Evolutionary conservation across 257 asterid species (phyloP).

Genomic region (Solanum okadae): DNA sequence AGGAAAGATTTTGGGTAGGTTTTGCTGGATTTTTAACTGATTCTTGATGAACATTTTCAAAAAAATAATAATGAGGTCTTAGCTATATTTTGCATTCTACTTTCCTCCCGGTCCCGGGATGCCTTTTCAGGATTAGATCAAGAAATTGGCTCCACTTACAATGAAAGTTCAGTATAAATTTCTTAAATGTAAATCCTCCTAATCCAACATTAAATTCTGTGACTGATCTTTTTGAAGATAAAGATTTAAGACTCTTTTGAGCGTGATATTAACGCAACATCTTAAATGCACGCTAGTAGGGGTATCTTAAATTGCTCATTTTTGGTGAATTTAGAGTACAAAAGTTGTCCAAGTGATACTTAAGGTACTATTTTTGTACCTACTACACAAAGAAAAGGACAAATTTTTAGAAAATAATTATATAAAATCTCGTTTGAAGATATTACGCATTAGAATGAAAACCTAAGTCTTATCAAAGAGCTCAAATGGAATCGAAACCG

Average conservation of each 20-base stretch:
- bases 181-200: not conserved
- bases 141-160: constrained; percentile 37
- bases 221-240: not conserved
- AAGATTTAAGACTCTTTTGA: not conserved
- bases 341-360: too few relatives aligned
- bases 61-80: constrained; percentile 4
- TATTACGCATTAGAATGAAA: too few relatives aligned
- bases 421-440: too few relatives aligned
- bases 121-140: constrained; percentile 16
- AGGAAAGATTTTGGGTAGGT: not conserved
- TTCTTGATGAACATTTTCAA: not conserved
- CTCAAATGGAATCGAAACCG: not conserved
- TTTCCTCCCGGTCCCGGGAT: too few relatives aligned
- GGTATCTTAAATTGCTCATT: too few relatives aligned
- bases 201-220: not conserved
- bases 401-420: too few relatives aligned
- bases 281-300: not conserved
- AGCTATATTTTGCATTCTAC: too few relatives aligned
- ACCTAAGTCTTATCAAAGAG: not conserved
- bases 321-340: not conserved
- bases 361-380: too few relatives aligned
- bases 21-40: not conserved
- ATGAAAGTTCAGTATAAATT: constrained; percentile 13
- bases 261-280: not conserved
- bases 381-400: too few relatives aligned